Conservation (phyloP, 805 yeast genomes). For the Kuraishia molischiana region DNA sequence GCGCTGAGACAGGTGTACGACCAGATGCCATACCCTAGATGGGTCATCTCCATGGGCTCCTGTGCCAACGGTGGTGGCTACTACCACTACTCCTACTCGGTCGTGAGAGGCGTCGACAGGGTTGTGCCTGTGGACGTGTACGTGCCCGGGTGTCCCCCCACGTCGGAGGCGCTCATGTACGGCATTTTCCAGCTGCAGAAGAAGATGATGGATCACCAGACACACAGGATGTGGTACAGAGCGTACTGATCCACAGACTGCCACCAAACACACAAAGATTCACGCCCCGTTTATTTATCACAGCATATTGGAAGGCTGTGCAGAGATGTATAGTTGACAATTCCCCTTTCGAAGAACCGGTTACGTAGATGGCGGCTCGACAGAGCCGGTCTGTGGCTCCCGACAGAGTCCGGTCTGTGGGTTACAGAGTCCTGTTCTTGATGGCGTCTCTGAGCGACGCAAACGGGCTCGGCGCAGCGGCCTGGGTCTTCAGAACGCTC, state of each 20-base stretch:
- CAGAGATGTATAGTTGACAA: too few species aligned
- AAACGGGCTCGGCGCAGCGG: conserved; percentile 54
- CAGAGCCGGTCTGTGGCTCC: too few species aligned
- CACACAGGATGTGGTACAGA: conserved; percentile 84
- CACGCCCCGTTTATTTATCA: too few species aligned
- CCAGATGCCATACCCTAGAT: conserved; percentile 91
- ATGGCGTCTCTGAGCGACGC: conserved; percentile 55
- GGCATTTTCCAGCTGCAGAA: conserved; percentile 84
- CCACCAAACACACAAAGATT: too few species aligned
- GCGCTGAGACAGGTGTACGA: conserved; percentile 88
- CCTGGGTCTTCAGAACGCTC: conserved; percentile 40
- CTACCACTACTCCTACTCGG: conserved; percentile 83
- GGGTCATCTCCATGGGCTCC: conserved; percentile 93
- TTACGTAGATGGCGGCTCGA: too few species aligned
- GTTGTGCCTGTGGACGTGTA: conserved; percentile 83
- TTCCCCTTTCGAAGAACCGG: too few species aligned
- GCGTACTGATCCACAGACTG: conserved; percentile 18
- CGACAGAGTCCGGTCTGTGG: too few species aligned
- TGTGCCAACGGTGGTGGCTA: conserved; percentile 94
- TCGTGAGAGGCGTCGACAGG: conserved; percentile 85
- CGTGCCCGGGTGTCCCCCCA: conserved; percentile 92
- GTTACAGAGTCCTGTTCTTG: too few species aligned
- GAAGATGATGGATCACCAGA: conserved; percentile 77
- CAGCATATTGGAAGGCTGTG: too few species aligned
- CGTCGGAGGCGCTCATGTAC: conserved; percentile 84